These are phyloP conservation scores for Penicillium samsonianum DNA, from an alignment of 495 filamentous ascomycete species.

Conservation along the genomic window DNA sequence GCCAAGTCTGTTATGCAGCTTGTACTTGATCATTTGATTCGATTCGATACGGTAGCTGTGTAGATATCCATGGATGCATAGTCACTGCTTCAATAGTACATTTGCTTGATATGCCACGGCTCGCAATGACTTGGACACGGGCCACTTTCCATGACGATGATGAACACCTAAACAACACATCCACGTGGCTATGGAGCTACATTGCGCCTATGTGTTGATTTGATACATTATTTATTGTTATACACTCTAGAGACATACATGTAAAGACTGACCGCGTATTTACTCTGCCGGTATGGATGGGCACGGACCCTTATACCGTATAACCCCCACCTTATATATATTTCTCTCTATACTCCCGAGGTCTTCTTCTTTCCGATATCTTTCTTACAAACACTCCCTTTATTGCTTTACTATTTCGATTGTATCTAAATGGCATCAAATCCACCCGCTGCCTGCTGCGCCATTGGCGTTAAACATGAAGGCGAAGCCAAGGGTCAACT, in stretches of 20 bases:
- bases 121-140: no score
- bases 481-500: conserved; percentile 31
- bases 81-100: background rate
- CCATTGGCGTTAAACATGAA: conserved; percentile 40
- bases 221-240: background rate
- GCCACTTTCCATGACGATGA: background rate
- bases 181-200: background rate
- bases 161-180: background rate
- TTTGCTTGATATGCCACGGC: background rate
- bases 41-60: background rate
- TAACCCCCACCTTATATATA: background rate
- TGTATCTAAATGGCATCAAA: conserved; percentile 48
- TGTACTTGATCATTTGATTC: conserved; percentile 69
- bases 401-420: background rate
- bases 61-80: background rate
- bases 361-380: background rate
- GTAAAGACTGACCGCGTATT: no score
- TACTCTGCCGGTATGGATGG: background rate
- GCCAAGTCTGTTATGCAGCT: conserved; percentile 67
- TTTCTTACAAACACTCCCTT: background rate
- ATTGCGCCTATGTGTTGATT: background rate
- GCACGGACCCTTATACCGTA: background rate
- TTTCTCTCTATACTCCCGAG: background rate
- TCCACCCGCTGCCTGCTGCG: conserved; percentile 48
- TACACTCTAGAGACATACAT: no score